Conservation (phyloP, 306 rosid species). For the Rubus parviflorus region DNA sequence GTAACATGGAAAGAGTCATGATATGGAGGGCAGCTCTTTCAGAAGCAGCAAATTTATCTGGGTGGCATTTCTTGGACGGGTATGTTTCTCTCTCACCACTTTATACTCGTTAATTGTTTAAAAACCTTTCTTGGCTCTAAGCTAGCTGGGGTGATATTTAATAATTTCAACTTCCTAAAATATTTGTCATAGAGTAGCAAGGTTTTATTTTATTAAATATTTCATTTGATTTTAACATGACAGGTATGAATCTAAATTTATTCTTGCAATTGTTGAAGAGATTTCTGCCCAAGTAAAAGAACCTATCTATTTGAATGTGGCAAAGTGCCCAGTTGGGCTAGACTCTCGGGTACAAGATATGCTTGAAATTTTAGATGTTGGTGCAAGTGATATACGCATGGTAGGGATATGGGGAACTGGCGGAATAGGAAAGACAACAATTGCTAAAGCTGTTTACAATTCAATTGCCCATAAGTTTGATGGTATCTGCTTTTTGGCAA, state of each 20-base stretch:
- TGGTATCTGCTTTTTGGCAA: not conserved
- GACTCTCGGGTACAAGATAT: not conserved
- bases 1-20: too few species aligned
- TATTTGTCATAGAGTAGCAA: too few species aligned
- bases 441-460: constrained; percentile 4
- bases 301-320: not conserved
- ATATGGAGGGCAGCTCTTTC: too few species aligned
- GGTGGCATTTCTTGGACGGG: too few species aligned
- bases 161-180: too few species aligned
- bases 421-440: not conserved
- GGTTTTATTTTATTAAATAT: too few species aligned
- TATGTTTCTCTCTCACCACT: too few species aligned
- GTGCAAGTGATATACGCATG: not conserved
- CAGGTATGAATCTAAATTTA: not conserved
- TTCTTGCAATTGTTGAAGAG: not conserved
- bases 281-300: not conserved
- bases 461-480: not conserved
- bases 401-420: not conserved
- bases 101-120: too few species aligned
- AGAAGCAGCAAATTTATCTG: too few species aligned
- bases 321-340: not conserved
- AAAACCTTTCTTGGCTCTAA: too few species aligned
- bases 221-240: too few species aligned
- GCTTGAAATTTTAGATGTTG: not conserved
- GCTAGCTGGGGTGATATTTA: too few species aligned